Percentiles rank a stretch among this genome's conserved stretches.
Conservation (phyloP, 179 eudicot genomes). For the Corrigiola litoralis region DNA sequence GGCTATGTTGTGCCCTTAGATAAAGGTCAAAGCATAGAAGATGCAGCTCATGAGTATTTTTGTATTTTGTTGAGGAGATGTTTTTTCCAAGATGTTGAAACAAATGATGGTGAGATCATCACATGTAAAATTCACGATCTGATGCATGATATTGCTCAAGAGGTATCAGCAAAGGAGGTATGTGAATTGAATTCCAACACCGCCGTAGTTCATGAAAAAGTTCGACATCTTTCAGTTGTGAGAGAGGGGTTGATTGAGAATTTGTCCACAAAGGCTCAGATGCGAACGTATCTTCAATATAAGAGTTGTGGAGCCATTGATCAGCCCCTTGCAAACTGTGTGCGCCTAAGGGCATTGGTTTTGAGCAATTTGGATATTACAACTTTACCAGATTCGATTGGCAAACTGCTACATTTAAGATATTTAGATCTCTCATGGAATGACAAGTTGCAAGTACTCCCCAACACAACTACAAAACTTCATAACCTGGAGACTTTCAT, state of each 20-base stretch:
- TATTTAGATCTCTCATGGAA: conserved; percentile 17
- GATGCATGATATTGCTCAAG: conserved; percentile 15
- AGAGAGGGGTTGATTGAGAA: neutral
- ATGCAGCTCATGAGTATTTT: conserved; percentile 9
- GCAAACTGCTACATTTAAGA: conserved; percentile 17
- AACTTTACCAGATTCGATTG: conserved; percentile 16
- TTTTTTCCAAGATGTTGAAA: conserved; percentile 11
- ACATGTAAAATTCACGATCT: conserved; percentile 19
- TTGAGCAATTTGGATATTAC: neutral
- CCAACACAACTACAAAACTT: conserved; percentile 8
- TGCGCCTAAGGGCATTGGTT: conserved; percentile 23
- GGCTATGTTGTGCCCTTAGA: conserved; percentile 8
- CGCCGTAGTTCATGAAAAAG: neutral
- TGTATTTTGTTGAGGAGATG: neutral
- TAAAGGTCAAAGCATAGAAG: conserved; percentile 2
- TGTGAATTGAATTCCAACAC: neutral
- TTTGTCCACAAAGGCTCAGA: neutral
- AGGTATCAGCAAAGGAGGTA: conserved; percentile 1
- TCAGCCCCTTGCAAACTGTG: neutral
- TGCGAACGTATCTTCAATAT: conserved; percentile 2
- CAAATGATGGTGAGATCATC: conserved; percentile 6
- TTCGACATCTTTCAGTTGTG: conserved; percentile 1
- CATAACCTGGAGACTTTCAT: conserved; percentile 8
- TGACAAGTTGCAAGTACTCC: neutral
- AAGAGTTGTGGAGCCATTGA: neutral